Conservation (phyloP, 108 stramenopile genomes). For the Skeletonema potamos region DNA sequence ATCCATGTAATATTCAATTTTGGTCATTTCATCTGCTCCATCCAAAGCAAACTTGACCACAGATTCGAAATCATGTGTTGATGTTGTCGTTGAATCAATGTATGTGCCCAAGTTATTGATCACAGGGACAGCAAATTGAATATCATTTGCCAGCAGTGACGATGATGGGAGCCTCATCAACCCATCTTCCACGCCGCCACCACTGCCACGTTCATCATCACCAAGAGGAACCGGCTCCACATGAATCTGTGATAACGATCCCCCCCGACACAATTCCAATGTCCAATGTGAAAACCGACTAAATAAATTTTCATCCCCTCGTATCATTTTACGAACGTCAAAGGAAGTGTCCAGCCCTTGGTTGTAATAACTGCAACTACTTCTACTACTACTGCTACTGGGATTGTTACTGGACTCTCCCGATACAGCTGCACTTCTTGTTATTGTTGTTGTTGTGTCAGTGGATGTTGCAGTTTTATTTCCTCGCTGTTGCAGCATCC, state of each 20-base stretch:
- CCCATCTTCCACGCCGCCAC: background rate
- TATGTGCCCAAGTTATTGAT: conserved; percentile 19
- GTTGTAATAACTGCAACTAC: conserved; percentile 28
- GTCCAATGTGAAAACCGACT: conserved; percentile 41
- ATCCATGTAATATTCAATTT: conserved; percentile 37
- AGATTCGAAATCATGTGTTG: conserved; percentile 6
- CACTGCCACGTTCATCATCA: background rate
- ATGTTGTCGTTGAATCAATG: background rate
- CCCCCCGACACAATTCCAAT: conserved; percentile 14
- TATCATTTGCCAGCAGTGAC: conserved; percentile 23
- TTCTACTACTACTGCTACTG: background rate
- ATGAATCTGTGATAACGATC: conserved; percentile 28
- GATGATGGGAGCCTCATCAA: conserved; percentile 13
- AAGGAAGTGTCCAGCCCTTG: conserved; percentile 17
- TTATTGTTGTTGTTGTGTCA: background rate
- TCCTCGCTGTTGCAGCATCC: background rate
- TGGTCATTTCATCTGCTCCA: conserved; percentile 11
- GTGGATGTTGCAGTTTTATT: background rate
- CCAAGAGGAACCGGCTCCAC: conserved; percentile 3
- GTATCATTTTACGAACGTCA: background rate
- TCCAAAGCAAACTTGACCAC: conserved; percentile 11
- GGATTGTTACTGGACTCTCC: background rate
- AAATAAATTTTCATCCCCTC: conserved; percentile 8
- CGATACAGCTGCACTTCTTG: background rate
- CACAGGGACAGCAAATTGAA: conserved; percentile 17